phyloP scores from a whole-genome alignment of 2,329 filamentous ascomycete species.

The Colletotrichum phormii region DNA sequence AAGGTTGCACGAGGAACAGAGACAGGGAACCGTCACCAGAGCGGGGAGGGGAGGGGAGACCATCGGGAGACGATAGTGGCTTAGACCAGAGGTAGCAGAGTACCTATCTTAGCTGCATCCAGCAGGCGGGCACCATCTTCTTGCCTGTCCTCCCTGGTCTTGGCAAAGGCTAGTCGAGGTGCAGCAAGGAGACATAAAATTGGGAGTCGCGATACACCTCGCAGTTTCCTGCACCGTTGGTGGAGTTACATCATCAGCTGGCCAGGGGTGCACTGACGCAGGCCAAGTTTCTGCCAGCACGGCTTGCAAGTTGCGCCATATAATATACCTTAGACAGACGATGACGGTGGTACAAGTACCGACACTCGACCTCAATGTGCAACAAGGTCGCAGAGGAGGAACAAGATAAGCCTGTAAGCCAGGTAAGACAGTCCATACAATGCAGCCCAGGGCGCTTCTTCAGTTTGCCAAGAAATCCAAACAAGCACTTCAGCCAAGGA shows the following conservation, averaged over 20 bases:
- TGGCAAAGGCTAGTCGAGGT: conserved; percentile 20
- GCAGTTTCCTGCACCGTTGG: not conserved
- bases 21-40: conserved; percentile 21
- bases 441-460: not conserved
- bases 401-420: not conserved
- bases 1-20: conserved; percentile 12
- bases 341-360: not conserved
- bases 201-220: conserved; percentile 22
- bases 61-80: conserved; percentile 22
- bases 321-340: not conserved
- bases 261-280: conserved; percentile 35
- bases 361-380: not conserved
- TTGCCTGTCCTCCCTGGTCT: conserved; percentile 14
- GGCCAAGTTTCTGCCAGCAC: conserved; percentile 31
- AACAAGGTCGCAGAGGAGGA: not conserved
- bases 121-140: not conserved
- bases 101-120: not conserved
- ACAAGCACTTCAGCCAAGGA: conserved; percentile 24
- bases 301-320: not conserved
- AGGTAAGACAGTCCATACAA: not conserved
- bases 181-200: not conserved
- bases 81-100: conserved; percentile 14
- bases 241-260: conserved; percentile 35
- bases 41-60: conserved; percentile 19
- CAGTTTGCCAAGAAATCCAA: conserved; percentile 26